Evolutionary conservation across 2,329 filamentous ascomycete genomes (phyloP).

Genomic region (Aureobasidium sp.): DNA sequence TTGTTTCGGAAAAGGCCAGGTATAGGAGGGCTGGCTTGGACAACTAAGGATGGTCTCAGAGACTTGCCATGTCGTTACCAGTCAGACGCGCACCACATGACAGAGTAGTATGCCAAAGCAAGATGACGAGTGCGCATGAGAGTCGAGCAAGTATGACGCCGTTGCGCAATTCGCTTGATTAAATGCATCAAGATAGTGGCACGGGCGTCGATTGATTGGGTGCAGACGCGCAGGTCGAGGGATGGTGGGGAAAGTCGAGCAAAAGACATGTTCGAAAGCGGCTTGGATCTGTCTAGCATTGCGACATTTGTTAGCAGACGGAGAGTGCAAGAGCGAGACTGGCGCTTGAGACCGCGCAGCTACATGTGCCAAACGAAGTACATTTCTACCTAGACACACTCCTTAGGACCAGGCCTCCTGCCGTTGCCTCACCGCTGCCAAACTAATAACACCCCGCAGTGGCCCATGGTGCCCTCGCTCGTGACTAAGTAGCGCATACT

Average conservation of each 20-base stretch:
- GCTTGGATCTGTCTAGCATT: not conserved
- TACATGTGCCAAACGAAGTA: not conserved
- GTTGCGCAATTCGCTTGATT: conserved; percentile 10
- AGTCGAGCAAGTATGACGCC: conserved; percentile 4
- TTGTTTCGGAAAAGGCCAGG: not conserved
- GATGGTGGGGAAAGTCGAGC: conserved; percentile 8
- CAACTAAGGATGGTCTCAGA: not conserved
- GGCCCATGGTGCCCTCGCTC: conserved; percentile 2
- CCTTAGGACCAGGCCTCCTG: not conserved
- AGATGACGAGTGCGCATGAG: not conserved
- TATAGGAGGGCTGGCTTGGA: not conserved
- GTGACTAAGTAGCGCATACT: conserved; percentile 11
- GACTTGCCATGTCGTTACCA: not conserved
- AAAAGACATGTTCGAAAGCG: not conserved
- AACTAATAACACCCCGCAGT: conserved; percentile 4
- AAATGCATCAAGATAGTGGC: conserved; percentile 8
- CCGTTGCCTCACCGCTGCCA: conserved; percentile 13
- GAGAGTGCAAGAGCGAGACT: not conserved
- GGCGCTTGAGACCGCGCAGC: not conserved
- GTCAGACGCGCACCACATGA: not conserved
- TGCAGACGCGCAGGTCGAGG: not conserved
- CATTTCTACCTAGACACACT: not conserved
- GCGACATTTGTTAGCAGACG: conserved; percentile 1
- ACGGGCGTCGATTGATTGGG: conserved; percentile 4
- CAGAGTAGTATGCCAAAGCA: not conserved